Base-by-base conservation (phyloP, 164 flowering plant genomes). In the Buxus sempervirens region DNA sequence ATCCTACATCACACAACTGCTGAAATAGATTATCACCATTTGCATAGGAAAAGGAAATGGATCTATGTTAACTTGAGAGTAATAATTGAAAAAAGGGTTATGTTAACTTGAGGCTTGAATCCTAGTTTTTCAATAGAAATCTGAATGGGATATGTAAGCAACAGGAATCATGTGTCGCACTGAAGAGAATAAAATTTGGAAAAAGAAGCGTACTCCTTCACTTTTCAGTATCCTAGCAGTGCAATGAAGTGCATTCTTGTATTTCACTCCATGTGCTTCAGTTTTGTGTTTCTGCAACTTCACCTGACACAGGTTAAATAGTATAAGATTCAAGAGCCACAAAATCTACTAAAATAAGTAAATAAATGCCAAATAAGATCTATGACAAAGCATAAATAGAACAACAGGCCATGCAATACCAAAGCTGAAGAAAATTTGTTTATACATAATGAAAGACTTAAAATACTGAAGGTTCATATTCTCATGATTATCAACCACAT, bases 281-380 rank as follows among this genome's bases (percentile, higher is more conserved):
- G 96, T 89, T 68, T 89, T 90, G 85, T 91, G 89, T 51, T 91
- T 88, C 75, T 94, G 98, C 73, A 94, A 79, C 87, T 90, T 91
- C 76, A 94, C 98, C 98, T 94, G 84, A 70, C 18, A 67, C 55
- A 69, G 12, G 59, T 42, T 63, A 4, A 67, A 62, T 18, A 58
- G 5, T 55, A 66, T 45, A 23, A 60, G 65, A 54, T 19, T 49
- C 54, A 70, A 41, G 67, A 67, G 59, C 18, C 65, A 76, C 28
- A 62, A 4, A 38, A n/a, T 55, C 53, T 25, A 45, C 13, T 32
- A 67, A 19, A 23, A 60, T 23, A 36, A 18, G 64, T 7, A 55
- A 21, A n/a, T 20, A n/a, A 10, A 57, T 26, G 20, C 26, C 23
- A 62, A 32, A 56, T 23, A 58, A 54, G 25, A 27, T 54, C 13